Conservation (phyloP, 2,329 filamentous ascomycete species). For the Spiromastix sp. region DNA sequence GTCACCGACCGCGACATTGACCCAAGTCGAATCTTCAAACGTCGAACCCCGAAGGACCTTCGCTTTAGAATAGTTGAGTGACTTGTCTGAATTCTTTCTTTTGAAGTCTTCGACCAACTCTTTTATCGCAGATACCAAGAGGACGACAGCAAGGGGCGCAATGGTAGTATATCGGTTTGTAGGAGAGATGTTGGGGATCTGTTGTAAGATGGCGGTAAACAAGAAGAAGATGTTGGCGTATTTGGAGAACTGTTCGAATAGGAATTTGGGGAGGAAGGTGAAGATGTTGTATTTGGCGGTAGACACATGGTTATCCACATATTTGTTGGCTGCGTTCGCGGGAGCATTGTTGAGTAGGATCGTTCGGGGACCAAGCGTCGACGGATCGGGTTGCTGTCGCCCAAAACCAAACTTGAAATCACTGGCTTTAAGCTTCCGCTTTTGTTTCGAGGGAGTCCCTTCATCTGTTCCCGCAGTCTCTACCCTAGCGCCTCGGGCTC, state of each 20-base stretch:
- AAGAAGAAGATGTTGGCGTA: conserved; percentile 99
- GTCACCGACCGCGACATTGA: conserved; percentile 86
- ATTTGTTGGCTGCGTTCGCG: conserved; percentile 80
- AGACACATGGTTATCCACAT: conserved; percentile 92
- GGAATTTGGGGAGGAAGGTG: conserved; percentile 91
- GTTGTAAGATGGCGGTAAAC: conserved; percentile 88
- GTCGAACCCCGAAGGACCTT: conserved; percentile 70
- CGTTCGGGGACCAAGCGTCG: conserved; percentile 79
- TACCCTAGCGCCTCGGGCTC: conserved; percentile 38
- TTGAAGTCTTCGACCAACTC: conserved; percentile 91
- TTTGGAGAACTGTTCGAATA: conserved; percentile 97
- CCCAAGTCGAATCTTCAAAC: conserved; percentile 85
- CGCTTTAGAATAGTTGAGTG: conserved; percentile 79
- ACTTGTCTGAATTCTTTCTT: conserved; percentile 73
- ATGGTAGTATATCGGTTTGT: conserved; percentile 96
- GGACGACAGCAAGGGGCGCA: conserved; percentile 78
- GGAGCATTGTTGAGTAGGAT: conserved; percentile 96
- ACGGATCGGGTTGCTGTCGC: conserved; percentile 72
- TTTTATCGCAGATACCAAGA: conserved; percentile 91
- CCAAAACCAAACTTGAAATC: conserved; percentile 93
- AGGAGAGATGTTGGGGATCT: conserved; percentile 88
- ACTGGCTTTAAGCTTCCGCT: conserved; percentile 55
- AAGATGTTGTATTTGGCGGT: conserved; percentile 94
- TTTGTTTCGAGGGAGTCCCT: conserved; percentile 35
- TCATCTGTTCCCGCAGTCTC: conserved; percentile 33